Conservation (phyloP, 1,284 basidiomycete species). For the Trichosporon coremiiforme region DNA sequence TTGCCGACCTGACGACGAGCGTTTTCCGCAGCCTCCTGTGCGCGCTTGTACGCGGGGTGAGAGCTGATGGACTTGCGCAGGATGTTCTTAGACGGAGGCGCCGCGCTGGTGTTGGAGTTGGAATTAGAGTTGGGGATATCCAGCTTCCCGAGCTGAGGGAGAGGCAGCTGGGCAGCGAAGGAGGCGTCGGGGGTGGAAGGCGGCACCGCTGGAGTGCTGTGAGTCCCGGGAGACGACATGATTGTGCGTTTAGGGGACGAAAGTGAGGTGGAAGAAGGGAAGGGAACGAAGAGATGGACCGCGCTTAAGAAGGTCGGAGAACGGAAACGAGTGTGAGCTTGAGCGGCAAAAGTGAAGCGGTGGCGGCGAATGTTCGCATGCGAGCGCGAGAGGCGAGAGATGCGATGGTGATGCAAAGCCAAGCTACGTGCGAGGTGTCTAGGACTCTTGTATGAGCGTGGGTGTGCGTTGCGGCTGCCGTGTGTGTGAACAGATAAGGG, state of each 20-base stretch:
- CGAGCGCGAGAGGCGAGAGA: neutral
- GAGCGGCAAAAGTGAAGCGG: conserved; percentile 5
- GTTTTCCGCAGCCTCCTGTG: conserved; percentile 12
- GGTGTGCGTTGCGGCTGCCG: conserved; percentile 3
- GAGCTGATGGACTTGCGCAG: conserved; percentile 11
- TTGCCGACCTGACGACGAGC: neutral
- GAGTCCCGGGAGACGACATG: conserved; percentile 7
- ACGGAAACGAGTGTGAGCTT: conserved; percentile 11
- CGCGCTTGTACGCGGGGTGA: conserved; percentile 10
- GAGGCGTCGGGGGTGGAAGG: conserved; percentile 2
- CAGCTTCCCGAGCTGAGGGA: conserved; percentile 1
- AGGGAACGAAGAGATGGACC: neutral
- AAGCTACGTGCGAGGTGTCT: neutral
- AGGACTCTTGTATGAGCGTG: neutral
- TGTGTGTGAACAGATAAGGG: conserved; percentile 16
- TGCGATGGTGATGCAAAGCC: neutral
- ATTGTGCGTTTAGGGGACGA: neutral
- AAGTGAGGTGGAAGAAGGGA: neutral
- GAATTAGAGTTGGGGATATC: neutral
- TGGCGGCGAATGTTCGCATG: neutral
- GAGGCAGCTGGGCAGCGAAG: neutral
- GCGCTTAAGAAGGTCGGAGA: conserved; percentile 11
- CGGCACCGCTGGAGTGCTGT: conserved; percentile 5
- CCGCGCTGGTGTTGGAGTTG: neutral
- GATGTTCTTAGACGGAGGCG: neutral